A percentile compares a stretch with the other conserved stretches of the same genome.
Conservation (phyloP, 805 yeast genomes). For the Wickerhamiella bombiphila region DNA sequence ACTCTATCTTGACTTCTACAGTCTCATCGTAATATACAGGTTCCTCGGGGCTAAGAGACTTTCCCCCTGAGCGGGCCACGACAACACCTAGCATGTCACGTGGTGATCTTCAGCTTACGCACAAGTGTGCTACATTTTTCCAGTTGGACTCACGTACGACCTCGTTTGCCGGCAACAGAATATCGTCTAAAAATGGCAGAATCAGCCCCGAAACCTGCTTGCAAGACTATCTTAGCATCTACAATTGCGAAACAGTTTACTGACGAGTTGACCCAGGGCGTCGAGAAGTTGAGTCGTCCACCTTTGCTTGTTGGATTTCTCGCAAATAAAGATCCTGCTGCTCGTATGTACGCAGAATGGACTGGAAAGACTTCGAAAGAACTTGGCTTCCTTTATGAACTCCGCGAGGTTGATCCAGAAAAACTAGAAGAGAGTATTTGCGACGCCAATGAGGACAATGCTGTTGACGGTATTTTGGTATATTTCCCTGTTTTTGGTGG, state of each 20-base stretch:
- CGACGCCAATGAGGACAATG: slow-evolving; percentile 62
- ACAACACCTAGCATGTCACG: slow-evolving; percentile 7
- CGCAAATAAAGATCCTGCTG: slow-evolving; percentile 92
- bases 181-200: neutral
- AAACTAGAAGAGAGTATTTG: slow-evolving; percentile 71
- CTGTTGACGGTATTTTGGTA: slow-evolving; percentile 85
- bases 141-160: no score
- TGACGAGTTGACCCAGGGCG: slow-evolving; percentile 52
- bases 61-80: slow-evolving; percentile 8
- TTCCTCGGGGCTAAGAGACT: slow-evolving; percentile 1
- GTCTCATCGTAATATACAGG: slow-evolving; percentile 13
- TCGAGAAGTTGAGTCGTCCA: slow-evolving; percentile 34
- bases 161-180: neutral
- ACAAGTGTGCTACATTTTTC: no score
- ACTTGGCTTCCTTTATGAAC: slow-evolving; percentile 72
- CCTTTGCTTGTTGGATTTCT: slow-evolving; percentile 83
- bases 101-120: no score
- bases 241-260: slow-evolving; percentile 70
- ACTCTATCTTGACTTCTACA: slow-evolving; percentile 3
- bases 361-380: slow-evolving; percentile 80
- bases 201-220: slow-evolving; percentile 13
- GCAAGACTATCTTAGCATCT: slow-evolving; percentile 64
- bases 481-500: slow-evolving; percentile 96
- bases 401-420: slow-evolving; percentile 61
- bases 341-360: slow-evolving; percentile 90